Conservation (phyloP, 108 stramenopile genomes). For the Poteriospumella lacustris region DNA sequence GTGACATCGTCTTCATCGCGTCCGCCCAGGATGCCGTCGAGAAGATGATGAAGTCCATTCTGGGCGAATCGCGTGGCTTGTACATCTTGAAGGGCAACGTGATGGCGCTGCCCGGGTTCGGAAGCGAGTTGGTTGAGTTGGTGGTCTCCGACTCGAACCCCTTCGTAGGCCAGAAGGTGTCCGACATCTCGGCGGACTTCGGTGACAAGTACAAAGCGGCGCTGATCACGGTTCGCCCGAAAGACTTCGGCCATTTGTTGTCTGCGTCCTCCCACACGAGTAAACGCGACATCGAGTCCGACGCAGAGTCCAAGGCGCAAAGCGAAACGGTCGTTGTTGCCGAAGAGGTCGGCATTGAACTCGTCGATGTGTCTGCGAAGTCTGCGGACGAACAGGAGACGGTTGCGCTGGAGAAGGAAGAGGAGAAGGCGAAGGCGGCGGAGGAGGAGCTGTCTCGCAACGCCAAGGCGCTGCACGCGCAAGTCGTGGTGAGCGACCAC, state of each 20-base stretch:
- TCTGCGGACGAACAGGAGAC: no score
- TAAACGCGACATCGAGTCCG: not conserved
- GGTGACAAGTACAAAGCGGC: constrained; percentile 1
- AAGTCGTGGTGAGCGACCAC: not conserved
- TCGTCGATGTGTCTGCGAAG: no score
- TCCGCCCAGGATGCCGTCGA: constrained; percentile 6
- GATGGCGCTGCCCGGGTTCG: constrained; percentile 29
- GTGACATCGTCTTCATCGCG: constrained; percentile 44
- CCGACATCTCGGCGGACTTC: not conserved
- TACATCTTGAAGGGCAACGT: not conserved
- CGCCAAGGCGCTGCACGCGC: not conserved
- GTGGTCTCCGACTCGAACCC: constrained; percentile 43
- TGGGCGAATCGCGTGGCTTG: not conserved
- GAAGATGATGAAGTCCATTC: constrained; percentile 14
- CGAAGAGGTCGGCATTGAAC: no score
- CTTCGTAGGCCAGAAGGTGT: constrained; percentile 34
- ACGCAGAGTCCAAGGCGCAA: not conserved
- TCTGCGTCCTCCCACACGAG: no score
- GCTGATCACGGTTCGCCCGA: constrained; percentile 14
- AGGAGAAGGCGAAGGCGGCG: not conserved
- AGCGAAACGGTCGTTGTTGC: not conserved
- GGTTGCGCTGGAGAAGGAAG: not conserved
- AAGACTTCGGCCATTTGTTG: no score
- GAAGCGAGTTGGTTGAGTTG: constrained; percentile 44
- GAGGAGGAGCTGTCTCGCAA: not conserved